These are phyloP conservation scores for Sextonia rubra DNA, from an alignment of 164 flowering plant species.

Conservation along the genomic window DNA sequence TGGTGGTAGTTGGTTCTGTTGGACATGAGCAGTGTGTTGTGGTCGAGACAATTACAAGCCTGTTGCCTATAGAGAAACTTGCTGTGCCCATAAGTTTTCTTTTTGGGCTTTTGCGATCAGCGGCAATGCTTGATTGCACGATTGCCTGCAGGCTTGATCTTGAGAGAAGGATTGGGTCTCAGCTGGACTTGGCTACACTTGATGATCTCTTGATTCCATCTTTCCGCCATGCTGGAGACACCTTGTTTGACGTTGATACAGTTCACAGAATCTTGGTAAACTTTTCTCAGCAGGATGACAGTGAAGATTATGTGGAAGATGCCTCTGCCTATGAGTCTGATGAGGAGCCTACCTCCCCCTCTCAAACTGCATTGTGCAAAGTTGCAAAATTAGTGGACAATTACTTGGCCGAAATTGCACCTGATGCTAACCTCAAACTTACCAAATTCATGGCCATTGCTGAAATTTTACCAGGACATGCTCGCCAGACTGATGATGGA, in stretches of 20 bases:
- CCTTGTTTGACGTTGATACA: constrained; percentile 78
- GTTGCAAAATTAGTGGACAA: constrained; percentile 74
- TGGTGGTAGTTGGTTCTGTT: constrained; percentile 23
- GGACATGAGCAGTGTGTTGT: constrained; percentile 48
- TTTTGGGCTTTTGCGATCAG: constrained; percentile 64
- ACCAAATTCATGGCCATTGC: constrained; percentile 73
- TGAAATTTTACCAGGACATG: constrained; percentile 68
- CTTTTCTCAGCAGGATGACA: constrained; percentile 76
- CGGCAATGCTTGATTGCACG: constrained; percentile 62
- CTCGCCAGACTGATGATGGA: constrained; percentile 72
- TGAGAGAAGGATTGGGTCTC: constrained; percentile 80
- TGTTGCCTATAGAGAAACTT: constrained; percentile 67
- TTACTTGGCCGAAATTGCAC: constrained; percentile 91
- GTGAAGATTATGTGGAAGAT: constrained; percentile 66
- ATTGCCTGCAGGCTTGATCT: constrained; percentile 66
- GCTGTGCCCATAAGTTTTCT: constrained; percentile 68
- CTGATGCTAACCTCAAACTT: constrained; percentile 81
- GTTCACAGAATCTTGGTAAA: constrained; percentile 75
- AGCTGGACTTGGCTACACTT: constrained; percentile 66
- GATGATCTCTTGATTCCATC: constrained; percentile 87
- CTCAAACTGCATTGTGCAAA: constrained; percentile 57
- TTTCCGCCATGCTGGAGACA: constrained; percentile 58
- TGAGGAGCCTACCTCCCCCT: constrained; percentile 59
- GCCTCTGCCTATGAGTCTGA: constrained; percentile 62
- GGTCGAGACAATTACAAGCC: constrained; percentile 71